Percentiles rank a stretch among this genome's conserved stretches.
phyloP scores from a whole-genome alignment of 331 rosid species.

The Spiraea crenata region DNA sequence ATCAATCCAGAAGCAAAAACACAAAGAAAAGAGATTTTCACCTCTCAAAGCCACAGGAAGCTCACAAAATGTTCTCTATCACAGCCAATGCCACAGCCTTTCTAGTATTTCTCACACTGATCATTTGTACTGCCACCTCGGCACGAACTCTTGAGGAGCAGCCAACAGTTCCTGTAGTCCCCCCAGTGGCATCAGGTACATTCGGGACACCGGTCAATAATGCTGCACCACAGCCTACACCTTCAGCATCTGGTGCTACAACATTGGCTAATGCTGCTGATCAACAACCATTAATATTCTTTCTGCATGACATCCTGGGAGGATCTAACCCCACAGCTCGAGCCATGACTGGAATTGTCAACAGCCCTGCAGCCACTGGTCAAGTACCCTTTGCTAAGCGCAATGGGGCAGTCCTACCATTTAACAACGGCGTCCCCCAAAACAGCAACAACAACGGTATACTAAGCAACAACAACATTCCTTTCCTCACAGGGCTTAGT shows the following conservation, averaged over 20 bases:
- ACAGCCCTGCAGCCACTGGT: slow-evolving; percentile 60
- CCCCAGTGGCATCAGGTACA: slow-evolving; percentile 13
- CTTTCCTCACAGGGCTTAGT: slow-evolving; percentile 75
- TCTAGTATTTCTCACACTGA: slow-evolving; percentile 33
- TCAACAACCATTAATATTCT: slow-evolving; percentile 44
- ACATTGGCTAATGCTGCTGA: slow-evolving; percentile 14
- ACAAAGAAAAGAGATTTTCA: background rate
- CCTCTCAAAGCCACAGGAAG: slow-evolving; percentile 26
- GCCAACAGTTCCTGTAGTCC: background rate
- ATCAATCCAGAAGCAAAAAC: background rate
- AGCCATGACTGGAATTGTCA: slow-evolving; percentile 71
- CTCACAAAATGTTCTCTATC: slow-evolving; percentile 7
- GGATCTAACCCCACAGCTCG: slow-evolving; percentile 77
- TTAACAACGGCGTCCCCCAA: slow-evolving; percentile 57
- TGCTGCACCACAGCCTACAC: slow-evolving; percentile 17
- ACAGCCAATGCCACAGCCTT: slow-evolving; percentile 18
- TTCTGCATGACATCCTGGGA: slow-evolving; percentile 76
- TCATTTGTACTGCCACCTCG: slow-evolving; percentile 36
- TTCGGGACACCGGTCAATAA: slow-evolving; percentile 21
- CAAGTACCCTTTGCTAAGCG: slow-evolving; percentile 85
- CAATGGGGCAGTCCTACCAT: slow-evolving; percentile 60
- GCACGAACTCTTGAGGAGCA: slow-evolving; percentile 46
- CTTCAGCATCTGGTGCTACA: slow-evolving; percentile 15
- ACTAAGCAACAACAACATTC: slow-evolving; percentile 75
- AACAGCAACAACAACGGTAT: slow-evolving; percentile 63